Base-by-base conservation (phyloP, 2,329 filamentous ascomycete genomes). In the Talaromyces piceae region DNA sequence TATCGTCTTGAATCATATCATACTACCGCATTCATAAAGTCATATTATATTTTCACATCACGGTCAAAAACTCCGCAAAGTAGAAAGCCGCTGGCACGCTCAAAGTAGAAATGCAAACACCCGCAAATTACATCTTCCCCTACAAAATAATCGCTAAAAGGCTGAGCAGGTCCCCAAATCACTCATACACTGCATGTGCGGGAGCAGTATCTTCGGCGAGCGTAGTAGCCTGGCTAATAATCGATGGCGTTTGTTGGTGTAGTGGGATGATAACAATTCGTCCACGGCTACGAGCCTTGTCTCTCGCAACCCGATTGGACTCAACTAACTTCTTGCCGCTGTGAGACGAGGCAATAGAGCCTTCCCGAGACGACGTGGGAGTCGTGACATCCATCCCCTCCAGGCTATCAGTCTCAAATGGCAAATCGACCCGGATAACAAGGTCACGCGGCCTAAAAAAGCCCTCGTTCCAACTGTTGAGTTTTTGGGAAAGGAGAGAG, bases 341-440 rank as follows among this genome's bases (percentile, higher is more conserved):
- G 12, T 39, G 12, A 16, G 31, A 45, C 16, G 49, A 51, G 3
- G 43, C 44, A 11, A 49, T n/a, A 2, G 51, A 53, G 3, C 51
- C 47, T 20, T 45, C 25, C 12, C 51, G 46, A 18, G 51, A 53
- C 11, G 51, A 46, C 6, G 25, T 23, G 2, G 46, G 51, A 5
- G 50, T 48, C 4, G 20, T 49, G 18, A 63, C 37, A 50, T 63
- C 57, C 57, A 66, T 62, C 16, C 49, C 37, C 8, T 56, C 45
- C 33, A 66, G 54, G 16, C 63, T 61, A 7, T 57, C 54, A 13
- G 58, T 55, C 47, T 66, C 61, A 41, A 60, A 57, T 0, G 64
- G 64, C 28, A 67, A 50, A 51, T 67, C 64, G 8, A 67, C 56
- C 18, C 64, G 57, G 13, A 67, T 63, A 43, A 66, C 18, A 9